Base-by-base conservation (phyloP, 1,284 basidiomycete genomes). In the Cutaneotrichosporon sp. region DNA sequence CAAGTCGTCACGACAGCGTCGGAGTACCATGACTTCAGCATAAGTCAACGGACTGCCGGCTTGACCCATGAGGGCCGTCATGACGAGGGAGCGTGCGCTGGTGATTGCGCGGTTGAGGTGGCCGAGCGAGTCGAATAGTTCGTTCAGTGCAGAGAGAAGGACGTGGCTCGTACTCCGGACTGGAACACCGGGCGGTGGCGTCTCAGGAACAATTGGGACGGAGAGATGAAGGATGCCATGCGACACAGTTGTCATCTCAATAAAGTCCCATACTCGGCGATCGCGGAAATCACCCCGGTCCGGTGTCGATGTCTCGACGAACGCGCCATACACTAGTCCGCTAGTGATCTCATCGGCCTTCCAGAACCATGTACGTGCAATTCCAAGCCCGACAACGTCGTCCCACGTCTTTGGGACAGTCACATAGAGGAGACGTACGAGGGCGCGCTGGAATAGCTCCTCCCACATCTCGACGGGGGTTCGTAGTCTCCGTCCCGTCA, bases 211-310 rank as follows among this genome's bases (percentile, higher is more conserved):
- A 22, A 69, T 65, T 1, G 65, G 65, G 4, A 56, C 61, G 10
- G 60, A 60, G 22, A 69, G 61, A 55, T 67, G 68, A n/a, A 69
- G 61, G 38, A 66, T 61, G 32, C 60, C 63, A 26, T 69, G 68
- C n/a, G 63, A 63, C 3, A 67, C 61, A 2, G 58, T 61, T 18
- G 68, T 69, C 59, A 69, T 67, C 65, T 66, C 62, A 18, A 69
- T 42, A 47, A 69, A 69, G 52, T 69, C 68, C 68, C 68, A 69
- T 11, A 69, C 65, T 14, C 68, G 65, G 2, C 68, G 53, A 51
- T 62, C 66, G 26, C 68, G 57, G 16, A 64, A 56, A 52, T 66
- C 61, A 31, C 56, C 60, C 40, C 63, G 55, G 51, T 63, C 59
- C 3, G 61, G 58, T 16, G 61, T 66, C 11, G 34, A 52, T 7